Evolutionary conservation across 2,329 filamentous ascomycete species (phyloP).

Genomic region (Ophiostoma pallidulum): DNA sequence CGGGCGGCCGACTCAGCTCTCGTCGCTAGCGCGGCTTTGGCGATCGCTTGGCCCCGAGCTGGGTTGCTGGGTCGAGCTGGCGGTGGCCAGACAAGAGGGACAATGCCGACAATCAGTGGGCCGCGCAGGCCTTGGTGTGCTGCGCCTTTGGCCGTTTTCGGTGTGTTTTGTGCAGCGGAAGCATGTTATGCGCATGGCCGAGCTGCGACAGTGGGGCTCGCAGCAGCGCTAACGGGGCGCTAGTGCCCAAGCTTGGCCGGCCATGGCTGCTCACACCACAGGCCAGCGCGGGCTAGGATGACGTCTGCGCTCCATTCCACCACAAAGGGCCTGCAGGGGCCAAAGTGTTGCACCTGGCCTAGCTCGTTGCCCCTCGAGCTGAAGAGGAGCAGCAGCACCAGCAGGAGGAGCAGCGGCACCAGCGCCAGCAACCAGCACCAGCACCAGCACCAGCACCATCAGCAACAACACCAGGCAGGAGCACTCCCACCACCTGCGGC

Average conservation of each 20-base stretch:
- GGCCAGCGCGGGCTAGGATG: slow-evolving; percentile 2
- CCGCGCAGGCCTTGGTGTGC: slow-evolving; percentile 1
- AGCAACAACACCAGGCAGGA: slow-evolving; percentile 7
- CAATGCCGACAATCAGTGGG: not conserved
- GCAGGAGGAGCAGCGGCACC: too few relatives aligned
- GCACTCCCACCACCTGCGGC: not conserved
- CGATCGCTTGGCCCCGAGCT: too few relatives aligned
- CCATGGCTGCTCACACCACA: slow-evolving; percentile 1
- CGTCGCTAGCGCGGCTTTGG: slow-evolving; percentile 3
- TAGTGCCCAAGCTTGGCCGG: slow-evolving; percentile 12
- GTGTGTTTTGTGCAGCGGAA: too few relatives aligned
- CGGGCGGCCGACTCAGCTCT: slow-evolving; percentile 5
- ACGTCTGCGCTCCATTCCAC: slow-evolving; percentile 3
- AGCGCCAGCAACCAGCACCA: too few relatives aligned
- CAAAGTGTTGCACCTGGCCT: slow-evolving; percentile 1
- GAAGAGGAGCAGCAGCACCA: too few relatives aligned
- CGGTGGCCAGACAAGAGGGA: not conserved
- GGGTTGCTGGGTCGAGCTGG: not conserved
- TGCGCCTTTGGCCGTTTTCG: too few relatives aligned
- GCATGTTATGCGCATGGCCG: too few relatives aligned
- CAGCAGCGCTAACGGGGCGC: not conserved
- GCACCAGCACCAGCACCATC: not conserved
- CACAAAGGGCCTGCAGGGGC: slow-evolving; percentile 7
- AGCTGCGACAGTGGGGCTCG: not conserved
- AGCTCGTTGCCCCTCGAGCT: too few relatives aligned